Percentiles rank a stretch among this genome's conserved stretches.
These are phyloP conservation scores for Carex pumila DNA, from an alignment of 176 grass and related monocot species.

Conservation along the genomic window DNA sequence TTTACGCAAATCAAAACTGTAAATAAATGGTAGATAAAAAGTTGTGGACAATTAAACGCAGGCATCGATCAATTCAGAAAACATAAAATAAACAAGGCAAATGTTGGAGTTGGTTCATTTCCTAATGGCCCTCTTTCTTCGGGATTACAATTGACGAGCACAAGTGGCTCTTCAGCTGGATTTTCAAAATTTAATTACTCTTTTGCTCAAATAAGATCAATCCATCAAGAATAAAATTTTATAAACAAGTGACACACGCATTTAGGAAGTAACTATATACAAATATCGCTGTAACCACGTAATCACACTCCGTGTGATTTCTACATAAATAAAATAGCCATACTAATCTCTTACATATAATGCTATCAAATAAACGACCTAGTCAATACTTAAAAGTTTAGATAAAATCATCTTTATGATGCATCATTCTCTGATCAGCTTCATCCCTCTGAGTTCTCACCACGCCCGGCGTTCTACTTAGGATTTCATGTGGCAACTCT, in stretches of 20 bases:
- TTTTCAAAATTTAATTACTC: too few relatives aligned
- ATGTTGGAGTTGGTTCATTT: too few relatives aligned
- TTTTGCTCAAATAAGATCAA: too few relatives aligned
- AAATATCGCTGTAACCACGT: background rate
- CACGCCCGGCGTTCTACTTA: slow-evolving; percentile 24
- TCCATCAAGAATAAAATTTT: background rate
- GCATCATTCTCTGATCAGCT: slow-evolving; percentile 32
- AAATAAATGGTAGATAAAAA: too few relatives aligned
- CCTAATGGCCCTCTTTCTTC: too few relatives aligned
- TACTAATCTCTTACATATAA: background rate
- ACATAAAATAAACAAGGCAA: too few relatives aligned
- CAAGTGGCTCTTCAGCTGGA: too few relatives aligned
- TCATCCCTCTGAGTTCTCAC: slow-evolving; percentile 3
- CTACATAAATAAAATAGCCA: background rate
- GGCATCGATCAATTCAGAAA: too few relatives aligned
- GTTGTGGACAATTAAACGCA: too few relatives aligned
- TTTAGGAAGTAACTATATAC: background rate
- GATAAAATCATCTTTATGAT: slow-evolving; percentile 49
- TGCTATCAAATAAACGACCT: background rate
- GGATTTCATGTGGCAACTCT: slow-evolving; percentile 43
- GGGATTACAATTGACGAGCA: too few relatives aligned
- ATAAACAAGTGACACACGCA: background rate
- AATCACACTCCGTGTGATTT: background rate
- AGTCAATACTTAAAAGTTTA: background rate
- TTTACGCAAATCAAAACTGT: too few relatives aligned